phyloP scores from a whole-genome alignment of 2,329 filamentous ascomycete species.

The Fusarium aywerte region DNA sequence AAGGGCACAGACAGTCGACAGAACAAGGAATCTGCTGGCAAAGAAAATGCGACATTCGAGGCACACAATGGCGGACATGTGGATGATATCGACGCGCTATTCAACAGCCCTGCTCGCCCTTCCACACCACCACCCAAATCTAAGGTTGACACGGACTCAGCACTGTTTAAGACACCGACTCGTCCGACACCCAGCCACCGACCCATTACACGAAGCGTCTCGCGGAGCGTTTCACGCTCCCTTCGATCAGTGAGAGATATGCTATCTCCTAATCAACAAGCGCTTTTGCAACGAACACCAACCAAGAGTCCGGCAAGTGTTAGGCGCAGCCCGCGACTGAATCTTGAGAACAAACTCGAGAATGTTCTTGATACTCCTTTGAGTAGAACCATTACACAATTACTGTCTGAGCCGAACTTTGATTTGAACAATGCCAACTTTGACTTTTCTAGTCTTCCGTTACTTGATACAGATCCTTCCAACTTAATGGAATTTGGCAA shows the following conservation, averaged over 20 bases:
- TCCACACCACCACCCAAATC: slow-evolving; percentile 64
- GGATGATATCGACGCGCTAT: slow-evolving; percentile 71
- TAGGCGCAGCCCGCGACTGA: slow-evolving; percentile 58
- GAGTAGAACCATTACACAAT: slow-evolving; percentile 70
- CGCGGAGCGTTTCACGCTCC: slow-evolving; percentile 68
- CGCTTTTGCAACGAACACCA: slow-evolving; percentile 61
- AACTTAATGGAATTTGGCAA: slow-evolving; percentile 59
- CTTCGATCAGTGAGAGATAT: slow-evolving; percentile 60
- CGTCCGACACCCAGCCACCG: slow-evolving; percentile 70
- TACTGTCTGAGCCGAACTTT: slow-evolving; percentile 68
- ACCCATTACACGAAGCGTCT: slow-evolving; percentile 70
- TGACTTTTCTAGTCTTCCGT: slow-evolving; percentile 55
- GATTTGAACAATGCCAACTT: slow-evolving; percentile 56
- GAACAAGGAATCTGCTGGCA: slow-evolving; percentile 52
- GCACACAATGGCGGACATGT: slow-evolving; percentile 18
- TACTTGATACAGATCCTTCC: slow-evolving; percentile 52
- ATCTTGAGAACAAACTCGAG: slow-evolving; percentile 54
- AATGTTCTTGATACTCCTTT: slow-evolving; percentile 65
- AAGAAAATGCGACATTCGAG: slow-evolving; percentile 64
- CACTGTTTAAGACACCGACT: slow-evolving; percentile 70
- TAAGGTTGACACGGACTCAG: slow-evolving; percentile 53
- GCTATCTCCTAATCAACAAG: slow-evolving; percentile 57
- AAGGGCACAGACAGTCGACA: slow-evolving; percentile 55
- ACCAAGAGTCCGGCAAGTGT: slow-evolving; percentile 53
- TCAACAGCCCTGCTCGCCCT: slow-evolving; percentile 66